A percentile compares a stretch with the other conserved stretches of the same genome.
Evolutionary conservation across 257 asterid species (phyloP).

Genomic region (Fraxinus pennsylvanica): DNA sequence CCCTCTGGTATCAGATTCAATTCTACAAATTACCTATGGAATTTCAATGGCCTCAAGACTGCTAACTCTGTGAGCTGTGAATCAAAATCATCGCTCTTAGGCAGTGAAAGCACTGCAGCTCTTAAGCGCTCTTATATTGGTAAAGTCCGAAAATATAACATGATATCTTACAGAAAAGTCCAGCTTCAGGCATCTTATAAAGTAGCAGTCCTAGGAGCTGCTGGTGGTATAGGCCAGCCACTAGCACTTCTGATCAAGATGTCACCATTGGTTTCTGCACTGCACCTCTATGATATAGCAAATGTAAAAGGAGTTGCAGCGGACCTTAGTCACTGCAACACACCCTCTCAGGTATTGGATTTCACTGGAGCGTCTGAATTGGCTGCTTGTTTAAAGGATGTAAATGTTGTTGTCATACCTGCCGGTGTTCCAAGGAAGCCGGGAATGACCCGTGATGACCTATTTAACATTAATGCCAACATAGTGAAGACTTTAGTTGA

Average conservation of each 20-base stretch:
- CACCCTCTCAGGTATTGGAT: conserved; percentile 69
- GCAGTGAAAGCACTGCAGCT: conserved; percentile 42
- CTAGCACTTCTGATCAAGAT: conserved; percentile 75
- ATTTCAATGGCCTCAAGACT: conserved; percentile 58
- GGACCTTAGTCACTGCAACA: conserved; percentile 88
- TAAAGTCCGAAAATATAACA: conserved; percentile 35
- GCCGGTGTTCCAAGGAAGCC: conserved; percentile 94
- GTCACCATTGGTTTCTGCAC: conserved; percentile 76
- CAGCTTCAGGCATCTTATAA: conserved; percentile 86
- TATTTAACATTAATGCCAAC: conserved; percentile 77
- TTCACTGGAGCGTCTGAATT: conserved; percentile 71
- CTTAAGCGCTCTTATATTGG: conserved; percentile 36
- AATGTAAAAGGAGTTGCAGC: conserved; percentile 89
- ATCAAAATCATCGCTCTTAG: conserved; percentile 47
- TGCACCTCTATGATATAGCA: conserved; percentile 76
- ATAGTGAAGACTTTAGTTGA: conserved; percentile 68
- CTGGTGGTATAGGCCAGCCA: conserved; percentile 90
- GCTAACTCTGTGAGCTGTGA: conserved; percentile 35
- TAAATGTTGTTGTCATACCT: conserved; percentile 71
- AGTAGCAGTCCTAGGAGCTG: conserved; percentile 80
- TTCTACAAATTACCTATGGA: conserved; percentile 40
- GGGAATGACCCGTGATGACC: conserved; percentile 90
- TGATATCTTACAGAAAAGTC: conserved; percentile 39
- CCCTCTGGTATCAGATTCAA: conserved; percentile 45
- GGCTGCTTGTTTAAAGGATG: conserved; percentile 65